phyloP scores from a whole-genome alignment of 148 eudicot species.

The Rhododendron simsii region DNA sequence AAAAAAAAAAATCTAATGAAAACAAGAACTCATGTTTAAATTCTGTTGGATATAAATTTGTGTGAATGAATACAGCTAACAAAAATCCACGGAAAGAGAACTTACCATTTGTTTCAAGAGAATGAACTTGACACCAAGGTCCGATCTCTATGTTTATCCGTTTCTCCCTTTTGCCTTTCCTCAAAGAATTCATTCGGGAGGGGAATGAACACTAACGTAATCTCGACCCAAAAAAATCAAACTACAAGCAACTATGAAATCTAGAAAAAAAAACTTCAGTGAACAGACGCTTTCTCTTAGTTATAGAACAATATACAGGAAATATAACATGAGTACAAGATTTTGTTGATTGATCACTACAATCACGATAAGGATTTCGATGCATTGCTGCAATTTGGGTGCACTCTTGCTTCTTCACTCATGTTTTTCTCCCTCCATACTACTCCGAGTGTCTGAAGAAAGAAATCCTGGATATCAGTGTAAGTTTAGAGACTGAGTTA shows the following conservation, averaged over 20 bases:
- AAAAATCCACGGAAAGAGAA: no score
- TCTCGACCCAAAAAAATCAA: no score
- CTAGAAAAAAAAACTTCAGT: no score
- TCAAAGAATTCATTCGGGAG: not conserved
- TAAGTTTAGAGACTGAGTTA: not conserved
- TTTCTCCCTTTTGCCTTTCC: constrained; percentile 14
- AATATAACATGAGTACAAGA: constrained; percentile 12
- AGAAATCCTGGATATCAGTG: not conserved
- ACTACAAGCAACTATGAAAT: no score
- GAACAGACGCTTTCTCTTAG: constrained; percentile 22
- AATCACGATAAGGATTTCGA: constrained; percentile 75
- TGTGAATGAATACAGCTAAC: no score
- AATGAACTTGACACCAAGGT: no score
- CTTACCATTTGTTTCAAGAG: constrained; percentile 1
- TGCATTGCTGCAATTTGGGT: constrained; percentile 87
- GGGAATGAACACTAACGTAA: no score
- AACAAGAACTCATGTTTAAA: not conserved
- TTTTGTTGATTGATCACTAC: constrained; percentile 72
- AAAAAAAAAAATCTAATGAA: not conserved
- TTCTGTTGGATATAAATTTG: no score
- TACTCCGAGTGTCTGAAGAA: not conserved
- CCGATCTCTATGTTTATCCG: no score
- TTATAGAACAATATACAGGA: constrained; percentile 24
- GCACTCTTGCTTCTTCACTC: constrained; percentile 58
- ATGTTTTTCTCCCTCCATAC: constrained; percentile 11